Evolutionary conservation across 495 filamentous ascomycete species (phyloP).

Genomic region (Penicillium crystallinum): DNA sequence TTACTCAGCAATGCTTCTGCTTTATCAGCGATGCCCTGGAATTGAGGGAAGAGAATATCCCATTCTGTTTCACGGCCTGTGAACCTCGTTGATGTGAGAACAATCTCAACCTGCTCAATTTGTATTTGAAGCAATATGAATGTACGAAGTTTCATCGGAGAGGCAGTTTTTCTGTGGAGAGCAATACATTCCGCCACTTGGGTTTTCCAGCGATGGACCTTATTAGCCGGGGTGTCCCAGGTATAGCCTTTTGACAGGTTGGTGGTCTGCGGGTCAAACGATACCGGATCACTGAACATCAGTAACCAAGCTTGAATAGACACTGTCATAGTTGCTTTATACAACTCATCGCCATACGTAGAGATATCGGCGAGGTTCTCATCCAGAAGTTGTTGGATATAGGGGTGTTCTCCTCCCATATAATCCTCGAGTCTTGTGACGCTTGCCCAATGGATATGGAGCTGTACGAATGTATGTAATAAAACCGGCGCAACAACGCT

Average conservation of each 20-base stretch:
- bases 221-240: neutral
- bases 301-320: neutral
- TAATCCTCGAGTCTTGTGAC: neutral
- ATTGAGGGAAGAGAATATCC: neutral
- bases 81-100: neutral
- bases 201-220: neutral
- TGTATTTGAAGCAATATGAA: neutral
- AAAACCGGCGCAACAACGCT: neutral
- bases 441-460: constrained; percentile 5
- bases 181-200: neutral
- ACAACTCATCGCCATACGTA: neutral
- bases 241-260: neutral
- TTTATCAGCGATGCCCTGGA: neutral
- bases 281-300: neutral
- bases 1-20: neutral
- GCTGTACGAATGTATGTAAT: constrained; percentile 6
- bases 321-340: neutral
- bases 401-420: neutral
- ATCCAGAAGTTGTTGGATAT: neutral
- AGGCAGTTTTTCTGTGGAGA: neutral
- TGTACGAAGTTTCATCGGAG: neutral
- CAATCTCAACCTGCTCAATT: neutral
- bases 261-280: neutral
- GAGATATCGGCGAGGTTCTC: neutral
- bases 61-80: neutral